Percentiles rank a stretch among this genome's conserved stretches.
Evolutionary conservation across 2,329 filamentous ascomycete species (phyloP).

Genomic region (Beauveria sp.): DNA sequence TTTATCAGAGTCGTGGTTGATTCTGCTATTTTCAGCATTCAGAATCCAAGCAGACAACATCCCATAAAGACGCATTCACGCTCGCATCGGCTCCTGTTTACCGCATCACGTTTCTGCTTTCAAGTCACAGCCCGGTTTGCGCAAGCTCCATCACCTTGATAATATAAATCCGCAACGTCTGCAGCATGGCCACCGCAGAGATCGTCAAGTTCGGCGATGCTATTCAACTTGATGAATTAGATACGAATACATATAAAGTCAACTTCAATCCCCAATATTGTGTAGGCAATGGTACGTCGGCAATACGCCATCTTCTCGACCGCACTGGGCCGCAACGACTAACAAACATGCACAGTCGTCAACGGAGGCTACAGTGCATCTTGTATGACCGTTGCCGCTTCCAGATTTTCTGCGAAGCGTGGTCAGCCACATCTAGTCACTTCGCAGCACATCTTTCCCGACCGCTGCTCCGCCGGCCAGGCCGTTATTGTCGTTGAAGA

Average conservation of each 20-base stretch:
- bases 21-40: not conserved
- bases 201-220: slow-evolving; percentile 15
- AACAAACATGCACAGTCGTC: slow-evolving; percentile 21
- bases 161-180: not conserved
- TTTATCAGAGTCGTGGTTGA: not conserved
- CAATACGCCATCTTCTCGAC: not conserved
- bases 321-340: not conserved
- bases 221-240: slow-evolving; percentile 16
- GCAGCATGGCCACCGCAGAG: not conserved
- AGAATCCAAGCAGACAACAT: too few relatives aligned
- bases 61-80: not conserved
- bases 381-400: slow-evolving; percentile 25
- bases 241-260: slow-evolving; percentile 19
- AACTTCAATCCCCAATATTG: slow-evolving; percentile 17
- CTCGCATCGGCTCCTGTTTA: not conserved
- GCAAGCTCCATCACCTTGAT: not conserved
- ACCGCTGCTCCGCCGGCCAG: slow-evolving; percentile 25
- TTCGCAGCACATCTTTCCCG: slow-evolving; percentile 28
- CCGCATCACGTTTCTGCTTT: not conserved
- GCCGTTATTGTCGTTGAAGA: slow-evolving; percentile 27
- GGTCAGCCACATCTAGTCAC: slow-evolving; percentile 26
- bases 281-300: slow-evolving; percentile 19
- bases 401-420: slow-evolving; percentile 15
- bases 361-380: slow-evolving; percentile 34
- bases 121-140: not conserved